Conservation (phyloP, 108 stramenopile species). For the Thalassiosira profunda region DNA sequence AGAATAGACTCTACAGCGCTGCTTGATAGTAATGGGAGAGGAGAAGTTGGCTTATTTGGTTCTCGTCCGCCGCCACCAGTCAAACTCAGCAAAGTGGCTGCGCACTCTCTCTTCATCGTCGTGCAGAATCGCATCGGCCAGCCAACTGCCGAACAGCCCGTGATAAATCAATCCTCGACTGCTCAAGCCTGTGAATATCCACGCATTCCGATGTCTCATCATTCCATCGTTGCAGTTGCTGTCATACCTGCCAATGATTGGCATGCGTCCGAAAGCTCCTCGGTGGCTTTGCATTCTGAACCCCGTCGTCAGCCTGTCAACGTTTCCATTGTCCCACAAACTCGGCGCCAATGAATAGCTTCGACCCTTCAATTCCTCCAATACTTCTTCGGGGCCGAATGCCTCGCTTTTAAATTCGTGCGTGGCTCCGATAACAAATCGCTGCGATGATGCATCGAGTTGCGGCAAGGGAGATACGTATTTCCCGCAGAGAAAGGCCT, state of each 20-base stretch:
- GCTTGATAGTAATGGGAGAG: too few species aligned
- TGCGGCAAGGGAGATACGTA: slow-evolving; percentile 71
- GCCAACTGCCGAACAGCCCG: slow-evolving; percentile 69
- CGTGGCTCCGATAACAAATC: slow-evolving; percentile 80
- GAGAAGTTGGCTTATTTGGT: slow-evolving; percentile 8
- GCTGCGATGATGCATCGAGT: not conserved
- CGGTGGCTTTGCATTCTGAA: slow-evolving; percentile 78
- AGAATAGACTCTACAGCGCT: too few species aligned
- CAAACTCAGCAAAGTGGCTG: slow-evolving; percentile 36
- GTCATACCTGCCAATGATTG: slow-evolving; percentile 66
- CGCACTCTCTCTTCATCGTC: slow-evolving; percentile 31
- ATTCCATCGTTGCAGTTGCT: slow-evolving; percentile 9
- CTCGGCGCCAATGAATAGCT: slow-evolving; percentile 58
- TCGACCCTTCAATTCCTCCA: slow-evolving; percentile 55
- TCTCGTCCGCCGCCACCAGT: slow-evolving; percentile 45
- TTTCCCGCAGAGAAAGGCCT: slow-evolving; percentile 82
- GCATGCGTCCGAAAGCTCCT: slow-evolving; percentile 74
- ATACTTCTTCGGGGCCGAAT: slow-evolving; percentile 47
- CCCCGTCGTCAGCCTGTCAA: slow-evolving; percentile 64
- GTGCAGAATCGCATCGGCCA: slow-evolving; percentile 56
- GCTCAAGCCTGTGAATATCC: slow-evolving; percentile 86
- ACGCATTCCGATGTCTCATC: slow-evolving; percentile 46
- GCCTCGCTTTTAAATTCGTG: slow-evolving; percentile 73
- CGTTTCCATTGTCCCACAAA: slow-evolving; percentile 67
- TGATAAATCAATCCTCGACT: slow-evolving; percentile 88